A percentile compares a stretch with the other conserved stretches of the same genome.
phyloP scores from a whole-genome alignment of 2,329 filamentous ascomycete species.

The Epichloe bromicola region DNA sequence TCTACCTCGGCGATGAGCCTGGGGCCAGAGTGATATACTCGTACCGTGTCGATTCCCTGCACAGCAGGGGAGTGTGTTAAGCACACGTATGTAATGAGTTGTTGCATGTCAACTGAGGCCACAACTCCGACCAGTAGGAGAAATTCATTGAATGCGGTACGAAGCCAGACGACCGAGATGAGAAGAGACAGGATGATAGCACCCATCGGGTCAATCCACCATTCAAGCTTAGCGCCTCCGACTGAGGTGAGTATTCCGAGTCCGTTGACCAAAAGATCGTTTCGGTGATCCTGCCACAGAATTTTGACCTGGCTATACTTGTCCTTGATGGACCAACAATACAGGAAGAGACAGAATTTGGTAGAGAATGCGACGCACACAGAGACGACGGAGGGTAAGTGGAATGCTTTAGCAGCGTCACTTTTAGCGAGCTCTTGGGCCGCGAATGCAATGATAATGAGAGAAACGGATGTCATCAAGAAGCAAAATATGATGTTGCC shows the following conservation, averaged over 20 bases:
- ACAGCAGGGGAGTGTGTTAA: conserved; percentile 85
- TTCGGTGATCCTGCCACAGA: conserved; percentile 92
- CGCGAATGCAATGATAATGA: conserved; percentile 86
- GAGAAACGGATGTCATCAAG: conserved; percentile 83
- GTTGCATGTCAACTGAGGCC: conserved; percentile 72
- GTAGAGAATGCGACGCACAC: conserved; percentile 74
- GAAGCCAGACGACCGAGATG: conserved; percentile 69
- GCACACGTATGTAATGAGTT: conserved; percentile 83
- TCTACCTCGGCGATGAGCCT: conserved; percentile 91
- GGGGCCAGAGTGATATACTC: conserved; percentile 82
- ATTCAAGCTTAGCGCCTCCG: conserved; percentile 74
- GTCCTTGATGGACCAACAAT: conserved; percentile 84
- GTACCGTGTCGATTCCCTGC: conserved; percentile 82
- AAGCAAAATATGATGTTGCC: conserved; percentile 96
- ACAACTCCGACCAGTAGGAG: conserved; percentile 81
- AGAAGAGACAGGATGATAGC: conserved; percentile 71
- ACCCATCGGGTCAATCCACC: conserved; percentile 93
- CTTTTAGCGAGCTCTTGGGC: conserved; percentile 51
- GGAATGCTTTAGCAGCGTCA: conserved; percentile 50
- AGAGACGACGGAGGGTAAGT: conserved; percentile 72
- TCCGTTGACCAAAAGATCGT: conserved; percentile 93
- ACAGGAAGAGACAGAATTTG: conserved; percentile 73
- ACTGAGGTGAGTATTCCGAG: conserved; percentile 85
- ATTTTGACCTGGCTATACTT: conserved; percentile 87
- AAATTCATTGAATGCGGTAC: conserved; percentile 81